Evolutionary conservation across 1,284 basidiomycete species (phyloP).

Genomic region (Apiotrichum porosum): DNA sequence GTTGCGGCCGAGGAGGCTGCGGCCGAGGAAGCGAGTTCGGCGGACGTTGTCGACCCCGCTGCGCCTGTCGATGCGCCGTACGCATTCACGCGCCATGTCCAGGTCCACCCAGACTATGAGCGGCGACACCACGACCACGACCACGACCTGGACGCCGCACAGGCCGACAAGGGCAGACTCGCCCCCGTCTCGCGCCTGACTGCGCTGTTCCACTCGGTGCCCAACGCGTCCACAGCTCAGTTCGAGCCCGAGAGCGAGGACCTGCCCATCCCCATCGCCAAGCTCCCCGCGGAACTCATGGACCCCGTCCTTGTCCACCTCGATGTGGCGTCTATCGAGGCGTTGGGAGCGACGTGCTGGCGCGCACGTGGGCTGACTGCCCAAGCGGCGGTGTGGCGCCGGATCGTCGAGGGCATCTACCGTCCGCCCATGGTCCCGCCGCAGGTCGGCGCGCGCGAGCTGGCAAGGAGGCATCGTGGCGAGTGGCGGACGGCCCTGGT

Average conservation of each 20-base stretch:
- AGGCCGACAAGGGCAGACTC: not conserved
- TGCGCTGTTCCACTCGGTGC: conserved; percentile 1
- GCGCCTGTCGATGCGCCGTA: conserved; percentile 35
- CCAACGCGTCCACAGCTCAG: not conserved
- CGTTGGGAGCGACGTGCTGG: conserved; percentile 66
- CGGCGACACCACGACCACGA: not conserved
- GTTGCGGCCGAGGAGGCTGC: conserved; percentile 9
- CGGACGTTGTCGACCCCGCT: conserved; percentile 34
- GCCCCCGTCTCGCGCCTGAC: conserved; percentile 4
- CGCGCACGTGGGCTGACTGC: conserved; percentile 67
- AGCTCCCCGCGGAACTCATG: conserved; percentile 70
- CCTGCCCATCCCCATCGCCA: conserved; percentile 56
- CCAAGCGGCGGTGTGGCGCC: conserved; percentile 62
- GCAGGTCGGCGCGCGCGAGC: conserved; percentile 19
- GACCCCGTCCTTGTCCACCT: conserved; percentile 57
- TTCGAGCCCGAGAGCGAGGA: conserved; percentile 68
- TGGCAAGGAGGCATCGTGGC: conserved; percentile 56
- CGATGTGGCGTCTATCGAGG: conserved; percentile 65
- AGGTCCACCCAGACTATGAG: conserved; percentile 43
- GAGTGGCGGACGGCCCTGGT: conserved; percentile 72
- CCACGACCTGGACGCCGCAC: not conserved
- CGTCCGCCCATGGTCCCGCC: conserved; percentile 55
- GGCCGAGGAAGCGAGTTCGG: conserved; percentile 15
- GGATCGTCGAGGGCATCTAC: conserved; percentile 57
- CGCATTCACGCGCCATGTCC: conserved; percentile 42